Evolutionary conservation across 169 alveolate species (phyloP), one percentile per base, ranked within the genome.

Genomic region (Miamiensis avidus): DNA sequence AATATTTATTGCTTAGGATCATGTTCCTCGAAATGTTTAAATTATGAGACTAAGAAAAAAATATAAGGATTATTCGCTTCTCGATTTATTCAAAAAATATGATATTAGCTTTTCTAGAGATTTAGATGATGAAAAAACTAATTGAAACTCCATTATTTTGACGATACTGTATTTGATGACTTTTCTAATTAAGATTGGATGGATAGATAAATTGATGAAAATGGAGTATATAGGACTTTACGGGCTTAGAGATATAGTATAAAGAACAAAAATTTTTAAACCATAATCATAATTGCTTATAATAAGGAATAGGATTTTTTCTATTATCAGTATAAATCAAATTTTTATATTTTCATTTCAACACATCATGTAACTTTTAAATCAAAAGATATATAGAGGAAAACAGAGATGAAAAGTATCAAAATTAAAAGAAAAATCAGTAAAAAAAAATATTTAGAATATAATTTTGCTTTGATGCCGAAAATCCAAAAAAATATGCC

Each of bases 101-200:
- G n/a, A n/a, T n/a, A n/a, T n/a, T n/a, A n/a, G n/a, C n/a, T n/a
- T n/a, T n/a, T n/a, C n/a, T n/a, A n/a, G n/a, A n/a, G n/a, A n/a
- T n/a, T n/a, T n/a, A n/a, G n/a, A n/a, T n/a, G n/a, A n/a, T n/a
- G n/a, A n/a, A n/a, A n/a, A n/a, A n/a, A n/a, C n/a, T n/a, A n/a
- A n/a, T n/a, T n/a, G n/a, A 98, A 97, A 29, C 87, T 97, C 32
- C 98, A 97, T 82, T 97, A 97, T 65, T 97, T 97, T 88, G 99
- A 97, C 84, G 98, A 97, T 88, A 93, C 96, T 32, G 97, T 95
- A n/a, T 96, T 92, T 85, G 98, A 97, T 89, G 97, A 95, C 32
- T 93, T 97, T 65, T 87, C 95, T 25, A 97, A 98, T 1, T 95
- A 94, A 31, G 99, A 97, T 84, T 97, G 98, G 98, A 95, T 96